Evolutionary conservation across 257 asterid genomes (phyloP), one percentile per base, ranked within the genome.

Genomic region (Solanum pimpinellifolium): DNA sequence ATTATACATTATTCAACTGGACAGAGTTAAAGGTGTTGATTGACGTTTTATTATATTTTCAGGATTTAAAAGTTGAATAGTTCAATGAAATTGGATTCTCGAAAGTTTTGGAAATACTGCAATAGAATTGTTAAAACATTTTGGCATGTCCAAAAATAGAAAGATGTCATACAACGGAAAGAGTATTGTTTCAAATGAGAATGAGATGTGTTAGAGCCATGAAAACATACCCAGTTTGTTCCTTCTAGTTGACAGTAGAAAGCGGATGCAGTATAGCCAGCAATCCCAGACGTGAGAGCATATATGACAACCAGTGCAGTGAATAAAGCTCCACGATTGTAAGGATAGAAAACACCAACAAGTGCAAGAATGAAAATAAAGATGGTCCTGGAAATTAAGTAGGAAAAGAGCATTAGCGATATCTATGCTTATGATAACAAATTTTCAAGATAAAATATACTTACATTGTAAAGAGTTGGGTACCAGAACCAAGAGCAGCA

Each of bases 211-310:
- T 76, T 41, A 41, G 70, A 87, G 75, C 65, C 86, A 60, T 9
- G 60, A 39, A 68, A 56, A 69, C 91, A 87, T 86, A 93, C 94
- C 94, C 95, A 93, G 85, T 90, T 93, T 85, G 90, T 87, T 66
- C 95, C 95, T 86, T 93, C 95, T 25, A 93, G 88, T 87, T 91
- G 95, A 90, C 90, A 81, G 85, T 93, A 91, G 91, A 90, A 93
- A 83, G 92, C 91, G 15, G 95, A 77, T 27, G 95, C 89, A 46
- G 92, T 89, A 33, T 90, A 90, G 87, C 93, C 94, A 76, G 94
- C 92, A 87, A 90, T 90, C 8, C 93, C 94, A 85, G 94, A 92
- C 15, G 94, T 90, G 70, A 92, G 91, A n/a, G 92, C 93, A 88
- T 90, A 92, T 69, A 92, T 90, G 85, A 92, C 89, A 84, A 90